These are phyloP conservation scores for Gyromitra esculenta DNA, from an alignment of 2,329 filamentous ascomycete species.

Conservation along the genomic window DNA sequence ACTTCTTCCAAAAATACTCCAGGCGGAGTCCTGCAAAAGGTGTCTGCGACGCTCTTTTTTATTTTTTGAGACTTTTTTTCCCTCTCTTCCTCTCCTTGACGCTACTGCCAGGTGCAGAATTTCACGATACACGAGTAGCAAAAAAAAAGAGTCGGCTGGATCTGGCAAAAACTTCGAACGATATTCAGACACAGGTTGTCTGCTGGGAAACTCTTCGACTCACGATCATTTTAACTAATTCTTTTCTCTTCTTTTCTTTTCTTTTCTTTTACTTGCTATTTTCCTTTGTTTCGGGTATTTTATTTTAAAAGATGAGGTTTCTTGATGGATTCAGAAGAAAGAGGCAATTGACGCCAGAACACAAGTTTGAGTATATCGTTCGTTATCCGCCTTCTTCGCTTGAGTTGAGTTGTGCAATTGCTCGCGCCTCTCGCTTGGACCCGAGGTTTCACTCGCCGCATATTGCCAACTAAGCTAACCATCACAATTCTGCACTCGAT, in stretches of 20 bases:
- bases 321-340: slow-evolving; percentile 31
- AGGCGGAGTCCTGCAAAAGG: slow-evolving; percentile 35
- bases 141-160: slow-evolving; percentile 16
- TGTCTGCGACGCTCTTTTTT: slow-evolving; percentile 16
- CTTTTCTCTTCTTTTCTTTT: neutral
- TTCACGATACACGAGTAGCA: slow-evolving; percentile 20
- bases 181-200: slow-evolving; percentile 28
- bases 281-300: neutral
- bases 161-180: slow-evolving; percentile 20
- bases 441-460: slow-evolving; percentile 10
- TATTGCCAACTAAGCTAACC: slow-evolving; percentile 27
- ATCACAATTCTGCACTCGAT: neutral
- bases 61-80: neutral
- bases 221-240: slow-evolving; percentile 29
- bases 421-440: slow-evolving; percentile 14
- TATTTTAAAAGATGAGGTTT: slow-evolving; percentile 42
- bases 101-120: slow-evolving; percentile 39
- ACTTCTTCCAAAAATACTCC: slow-evolving; percentile 27
- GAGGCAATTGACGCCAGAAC: slow-evolving; percentile 48
- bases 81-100: slow-evolving; percentile 11
- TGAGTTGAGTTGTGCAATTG: neutral
- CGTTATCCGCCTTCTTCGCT: slow-evolving; percentile 18
- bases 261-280: neutral
- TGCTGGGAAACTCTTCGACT: slow-evolving; percentile 23
- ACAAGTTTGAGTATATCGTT: slow-evolving; percentile 56